These are phyloP conservation scores for Populus trichocarpa DNA, from an alignment of 441 rosid species.

Conservation along the genomic window DNA sequence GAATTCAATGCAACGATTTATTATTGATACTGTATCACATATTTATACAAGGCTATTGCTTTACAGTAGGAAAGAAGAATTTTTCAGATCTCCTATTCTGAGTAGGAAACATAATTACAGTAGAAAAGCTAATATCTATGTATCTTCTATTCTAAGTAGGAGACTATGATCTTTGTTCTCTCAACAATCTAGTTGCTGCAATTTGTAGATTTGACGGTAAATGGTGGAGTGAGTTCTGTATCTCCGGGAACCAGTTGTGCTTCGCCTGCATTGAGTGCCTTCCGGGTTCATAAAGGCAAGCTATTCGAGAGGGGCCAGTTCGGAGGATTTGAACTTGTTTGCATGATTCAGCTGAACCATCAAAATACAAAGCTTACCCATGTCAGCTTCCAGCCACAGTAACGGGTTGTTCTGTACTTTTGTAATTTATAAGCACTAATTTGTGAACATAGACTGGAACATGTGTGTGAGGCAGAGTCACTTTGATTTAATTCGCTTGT, in stretches of 20 bases:
- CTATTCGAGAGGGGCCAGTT: conserved; percentile 6
- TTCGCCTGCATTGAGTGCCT: background rate
- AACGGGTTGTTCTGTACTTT: conserved; percentile 19
- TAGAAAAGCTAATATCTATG: too few species aligned
- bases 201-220: background rate
- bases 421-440: conserved; percentile 36
- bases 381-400: conserved; percentile 21
- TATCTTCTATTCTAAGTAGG: too few species aligned
- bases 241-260: conserved; percentile 7
- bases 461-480: background rate
- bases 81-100: too few species aligned
- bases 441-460: conserved; percentile 27
- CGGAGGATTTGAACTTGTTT: conserved; percentile 6
- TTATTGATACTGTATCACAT: too few species aligned
- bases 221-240: conserved; percentile 22
- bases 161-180: too few species aligned
- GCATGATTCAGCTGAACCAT: background rate
- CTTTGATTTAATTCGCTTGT: too few species aligned
- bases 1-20: too few species aligned
- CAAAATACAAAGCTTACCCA: background rate
- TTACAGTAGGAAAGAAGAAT: too few species aligned
- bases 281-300: background rate
- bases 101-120: too few species aligned
- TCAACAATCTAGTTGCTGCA: too few species aligned
- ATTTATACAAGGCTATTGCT: too few species aligned